Evolutionary conservation across 2,329 filamentous ascomycete genomes (phyloP), one percentile per base, ranked within the genome.

Genomic region (Phialocephala subalpina): DNA sequence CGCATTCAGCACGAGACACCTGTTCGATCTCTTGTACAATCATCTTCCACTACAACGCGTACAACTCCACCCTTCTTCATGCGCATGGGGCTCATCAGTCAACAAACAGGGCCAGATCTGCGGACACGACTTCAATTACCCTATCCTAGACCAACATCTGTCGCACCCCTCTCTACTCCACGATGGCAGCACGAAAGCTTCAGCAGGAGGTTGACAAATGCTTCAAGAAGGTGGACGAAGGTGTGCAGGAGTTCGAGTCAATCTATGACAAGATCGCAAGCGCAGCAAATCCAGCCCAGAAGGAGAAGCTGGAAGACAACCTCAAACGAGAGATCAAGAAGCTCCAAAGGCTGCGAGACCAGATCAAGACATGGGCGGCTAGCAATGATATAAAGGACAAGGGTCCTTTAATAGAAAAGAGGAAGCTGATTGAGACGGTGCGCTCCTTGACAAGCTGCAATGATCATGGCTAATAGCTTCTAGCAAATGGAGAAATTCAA

Each of bases 361-460:
- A 98, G 84, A 98, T 99, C 84, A 99, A 99, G 84, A 97, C 95
- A 86, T 99, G 96, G 96, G 94, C 95, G 2, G 92, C 94, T 65
- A 94, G 93, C 81, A 97, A 97, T 84, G 96, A 99, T 79, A 97
- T 99, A 87, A 99, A 99, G 86, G 96, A 99, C 85, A 99, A 99
- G 86, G 92, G 92, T 79, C 95, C 95, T 74, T 82, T 99, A 78
- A 82, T 97, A 77, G 96, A 99, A 76, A 90, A 99, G 80, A 88
- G 96, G 78, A 96, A 94, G 82, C 87, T 97, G 79, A 99, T 99
- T 81, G 96, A 99, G 86, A 97, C 94, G 83, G 95, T 98, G 74
- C n/a, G 73, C 69, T 20, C 8, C 45, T 68, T 38, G 22, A 65
- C 35, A 40, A 63, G 58, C 66, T 40, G 35, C 55, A 20, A 36